Percentiles rank a stretch among this genome's conserved stretches.
Conservation (phyloP, 257 asterid genomes). For the Marsdenia floribunda region DNA sequence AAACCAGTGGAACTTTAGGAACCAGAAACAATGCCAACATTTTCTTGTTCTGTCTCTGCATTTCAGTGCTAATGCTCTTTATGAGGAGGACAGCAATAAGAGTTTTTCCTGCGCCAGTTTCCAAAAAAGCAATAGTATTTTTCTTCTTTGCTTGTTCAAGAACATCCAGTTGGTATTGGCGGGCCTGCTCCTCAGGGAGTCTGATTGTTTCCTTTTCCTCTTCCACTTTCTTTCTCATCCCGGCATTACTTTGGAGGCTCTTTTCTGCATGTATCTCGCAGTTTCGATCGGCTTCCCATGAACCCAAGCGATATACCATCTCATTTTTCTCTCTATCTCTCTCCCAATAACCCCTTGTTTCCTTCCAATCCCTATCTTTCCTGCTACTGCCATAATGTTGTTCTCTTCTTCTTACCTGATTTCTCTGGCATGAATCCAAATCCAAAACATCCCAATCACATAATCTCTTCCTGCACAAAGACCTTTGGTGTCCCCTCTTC, state of each 20-base stretch:
- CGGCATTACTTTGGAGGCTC: constrained; percentile 27
- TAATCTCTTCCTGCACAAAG: constrained; percentile 57
- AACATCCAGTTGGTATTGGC: constrained; percentile 95
- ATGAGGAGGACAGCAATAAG: constrained; percentile 90
- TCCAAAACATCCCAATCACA: constrained; percentile 50
- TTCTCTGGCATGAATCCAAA: constrained; percentile 48
- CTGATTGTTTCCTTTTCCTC: constrained; percentile 39
- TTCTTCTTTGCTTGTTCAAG: constrained; percentile 91
- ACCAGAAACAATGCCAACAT: constrained; percentile 93
- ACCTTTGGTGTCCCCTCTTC: constrained; percentile 45
- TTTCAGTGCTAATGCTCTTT: constrained; percentile 60
- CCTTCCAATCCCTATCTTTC: constrained; percentile 59
- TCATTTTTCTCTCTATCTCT: constrained; percentile 74
- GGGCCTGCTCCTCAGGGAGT: constrained; percentile 79
- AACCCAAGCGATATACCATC: constrained; percentile 68
- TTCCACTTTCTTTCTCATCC: constrained; percentile 43
- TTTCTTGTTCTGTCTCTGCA: constrained; percentile 67
- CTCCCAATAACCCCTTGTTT: constrained; percentile 91
- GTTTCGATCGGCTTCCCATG: constrained; percentile 65
- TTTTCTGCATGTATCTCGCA: constrained; percentile 43
- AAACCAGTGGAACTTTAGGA: constrained; percentile 98
- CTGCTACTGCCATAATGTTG: constrained; percentile 44
- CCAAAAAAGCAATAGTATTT: constrained; percentile 94
- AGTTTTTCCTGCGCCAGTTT: constrained; percentile 98
- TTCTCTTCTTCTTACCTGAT: constrained; percentile 56